Base-by-base conservation (phyloP, 805 yeast species). In the Zygotorulaspora chibaensis region DNA sequence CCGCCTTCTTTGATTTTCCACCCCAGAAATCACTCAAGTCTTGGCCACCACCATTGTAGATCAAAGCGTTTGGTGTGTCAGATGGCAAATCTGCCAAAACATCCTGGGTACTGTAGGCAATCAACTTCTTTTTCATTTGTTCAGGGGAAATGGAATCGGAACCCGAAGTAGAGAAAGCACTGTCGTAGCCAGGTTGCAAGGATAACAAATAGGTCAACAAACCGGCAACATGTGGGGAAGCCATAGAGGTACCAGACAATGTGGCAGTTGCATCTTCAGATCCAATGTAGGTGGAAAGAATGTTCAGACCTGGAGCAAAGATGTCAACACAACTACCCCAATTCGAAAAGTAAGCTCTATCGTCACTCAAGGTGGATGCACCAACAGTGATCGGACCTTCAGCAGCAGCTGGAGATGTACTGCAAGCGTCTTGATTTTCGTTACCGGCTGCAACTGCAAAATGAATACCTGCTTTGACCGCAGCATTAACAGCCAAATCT, bases 361-460 rank as follows among this genome's bases (percentile, higher is more conserved):
- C 74, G 64, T 93, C 98, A 43, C 85, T 79, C 57, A 86, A 75
- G 46, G 95, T 85, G 10, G 96, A 83, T 17, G 99, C 98, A 66
- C 97, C 99, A 41, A 91, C 98, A 38, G 96, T 87, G 59, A 91
- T 79, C 37, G 96, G 87, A 46, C 77, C 77, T 53, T 75, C 83
- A 38, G 95, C 90, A 45, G 89, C 76, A 38, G 97, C 96, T 43
- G 98, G 98, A 4, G 96, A 89, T 44, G 81, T 79, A 66, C 81
- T 78, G 76, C 98, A 91, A 45, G 98, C 96, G 66, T 90, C 95
- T 57, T 82, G 86, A 65, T 86, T 84, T 63, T 86, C 95, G 67
- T 91, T 90, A 71, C 97, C 98, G 26, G 97, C 96, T 41, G 98
- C 97, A 53, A 88, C 96, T 30, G 96, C 95, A 65, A 91, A 84